These are phyloP conservation scores for Spiraea crenata DNA, from an alignment of 331 rosid genomes.

Conservation along the genomic window DNA sequence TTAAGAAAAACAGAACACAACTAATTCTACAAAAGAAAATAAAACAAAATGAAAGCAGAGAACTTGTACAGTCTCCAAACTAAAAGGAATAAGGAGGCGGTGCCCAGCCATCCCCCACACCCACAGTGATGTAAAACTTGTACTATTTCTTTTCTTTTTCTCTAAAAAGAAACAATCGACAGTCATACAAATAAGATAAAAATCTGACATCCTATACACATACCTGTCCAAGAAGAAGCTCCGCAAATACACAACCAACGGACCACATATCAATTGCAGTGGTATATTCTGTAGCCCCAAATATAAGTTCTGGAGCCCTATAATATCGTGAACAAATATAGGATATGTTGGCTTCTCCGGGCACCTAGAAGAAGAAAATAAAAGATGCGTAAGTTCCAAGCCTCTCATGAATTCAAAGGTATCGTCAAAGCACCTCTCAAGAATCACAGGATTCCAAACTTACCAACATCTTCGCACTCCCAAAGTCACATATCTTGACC, in stretches of 20 bases:
- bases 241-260: constrained; percentile 90
- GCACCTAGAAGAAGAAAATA: constrained; percentile 57
- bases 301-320: constrained; percentile 97
- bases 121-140: not conserved
- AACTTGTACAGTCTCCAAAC: not conserved
- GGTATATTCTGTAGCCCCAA: constrained; percentile 97
- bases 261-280: constrained; percentile 98
- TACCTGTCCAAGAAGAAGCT: constrained; percentile 97
- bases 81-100: not conserved
- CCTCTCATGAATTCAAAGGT: constrained; percentile 5
- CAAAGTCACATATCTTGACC: constrained; percentile 94
- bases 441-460: constrained; percentile 20
- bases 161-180: not conserved
- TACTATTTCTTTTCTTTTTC: not conserved
- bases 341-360: constrained; percentile 97
- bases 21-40: not conserved
- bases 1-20: too few species aligned
- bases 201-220: constrained; percentile 7
- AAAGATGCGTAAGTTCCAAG: constrained; percentile 1
- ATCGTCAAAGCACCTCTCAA: constrained; percentile 19
- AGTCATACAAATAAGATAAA: not conserved
- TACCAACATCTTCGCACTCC: constrained; percentile 99
- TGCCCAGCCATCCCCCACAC: not conserved
- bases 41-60: not conserved
- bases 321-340: constrained; percentile 96